Percentiles rank a stretch among this genome's conserved stretches.
Conservation (phyloP, 2,329 filamentous ascomycete species). For the Atkinsonella texensis region DNA sequence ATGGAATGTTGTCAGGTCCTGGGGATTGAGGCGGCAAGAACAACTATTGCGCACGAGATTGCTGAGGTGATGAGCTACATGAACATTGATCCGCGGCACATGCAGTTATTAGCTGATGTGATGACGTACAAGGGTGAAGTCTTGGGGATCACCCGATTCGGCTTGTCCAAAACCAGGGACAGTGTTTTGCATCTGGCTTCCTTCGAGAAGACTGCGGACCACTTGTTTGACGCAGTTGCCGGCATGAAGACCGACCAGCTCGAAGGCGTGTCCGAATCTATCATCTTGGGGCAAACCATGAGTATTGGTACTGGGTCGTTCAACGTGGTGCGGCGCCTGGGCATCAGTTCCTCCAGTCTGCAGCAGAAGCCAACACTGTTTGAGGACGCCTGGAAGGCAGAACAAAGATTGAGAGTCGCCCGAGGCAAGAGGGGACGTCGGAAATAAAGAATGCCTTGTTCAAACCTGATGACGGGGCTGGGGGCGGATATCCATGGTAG, state of each 20-base stretch:
- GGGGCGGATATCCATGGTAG: too few relatives aligned
- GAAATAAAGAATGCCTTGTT: too few relatives aligned
- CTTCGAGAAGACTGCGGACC: slow-evolving; percentile 97
- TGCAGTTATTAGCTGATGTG: slow-evolving; percentile 92
- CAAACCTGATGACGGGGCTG: too few relatives aligned
- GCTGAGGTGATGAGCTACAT: slow-evolving; percentile 81
- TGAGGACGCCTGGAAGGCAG: slow-evolving; percentile 50
- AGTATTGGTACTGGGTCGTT: slow-evolving; percentile 83
- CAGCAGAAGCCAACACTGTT: slow-evolving; percentile 52
- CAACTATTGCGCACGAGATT: slow-evolving; percentile 84
- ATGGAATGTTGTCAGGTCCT: slow-evolving; percentile 82
- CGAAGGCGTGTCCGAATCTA: slow-evolving; percentile 89
- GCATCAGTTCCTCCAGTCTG: slow-evolving; percentile 49
- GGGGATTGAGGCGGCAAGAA: slow-evolving; percentile 86
- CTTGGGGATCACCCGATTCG: slow-evolving; percentile 90
- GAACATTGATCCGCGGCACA: slow-evolving; percentile 94
- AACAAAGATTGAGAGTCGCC: slow-evolving; percentile 3
- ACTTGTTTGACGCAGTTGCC: slow-evolving; percentile 88
- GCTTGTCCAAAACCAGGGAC: slow-evolving; percentile 91
- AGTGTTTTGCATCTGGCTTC: slow-evolving; percentile 85
- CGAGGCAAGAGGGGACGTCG: too few relatives aligned
- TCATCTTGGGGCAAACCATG: slow-evolving; percentile 97
- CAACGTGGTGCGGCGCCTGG: slow-evolving; percentile 70
- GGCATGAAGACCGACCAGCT: slow-evolving; percentile 87
- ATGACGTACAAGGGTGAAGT: slow-evolving; percentile 99